Conservation (phyloP, 257 asterid genomes). For the Orobanche coerulescens region DNA sequence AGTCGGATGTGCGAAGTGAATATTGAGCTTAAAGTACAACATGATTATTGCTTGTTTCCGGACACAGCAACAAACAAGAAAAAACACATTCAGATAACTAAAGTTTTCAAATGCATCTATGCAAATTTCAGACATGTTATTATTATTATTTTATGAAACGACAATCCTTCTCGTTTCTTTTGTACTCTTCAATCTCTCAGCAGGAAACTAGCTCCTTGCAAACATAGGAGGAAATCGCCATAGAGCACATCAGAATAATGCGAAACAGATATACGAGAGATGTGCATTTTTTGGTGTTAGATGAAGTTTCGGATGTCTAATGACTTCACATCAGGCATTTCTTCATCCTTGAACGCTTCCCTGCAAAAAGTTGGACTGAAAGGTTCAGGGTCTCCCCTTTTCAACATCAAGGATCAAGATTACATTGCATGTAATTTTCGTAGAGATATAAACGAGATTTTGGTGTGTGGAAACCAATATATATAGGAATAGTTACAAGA, state of each 20-base stretch:
- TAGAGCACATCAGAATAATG: constrained; percentile 13
- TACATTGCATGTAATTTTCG: not conserved
- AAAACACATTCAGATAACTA: constrained; percentile 19
- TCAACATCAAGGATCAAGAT: not conserved
- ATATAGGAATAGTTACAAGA: no score
- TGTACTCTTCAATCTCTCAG: constrained; percentile 30
- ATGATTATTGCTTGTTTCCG: not conserved
- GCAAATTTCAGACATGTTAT: not conserved
- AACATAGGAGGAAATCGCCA: constrained; percentile 22
- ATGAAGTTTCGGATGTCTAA: constrained; percentile 81
- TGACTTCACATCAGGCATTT: constrained; percentile 67
- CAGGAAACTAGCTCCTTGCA: constrained; percentile 23
- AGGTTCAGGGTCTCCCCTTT: not conserved
- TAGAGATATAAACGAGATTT: no score
- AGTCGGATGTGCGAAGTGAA: not conserved
- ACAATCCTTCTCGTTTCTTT: constrained; percentile 11
- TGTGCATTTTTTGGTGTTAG: constrained; percentile 22
- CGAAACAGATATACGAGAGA: constrained; percentile 1
- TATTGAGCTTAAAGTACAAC: not conserved
- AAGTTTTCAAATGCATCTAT: constrained; percentile 19
- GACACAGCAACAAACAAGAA: not conserved
- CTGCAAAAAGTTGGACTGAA: constrained; percentile 26
- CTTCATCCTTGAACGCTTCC: constrained; percentile 89
- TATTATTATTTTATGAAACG: constrained; percentile 7
- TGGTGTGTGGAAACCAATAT: no score